Evolutionary conservation across 2,329 filamentous ascomycete species (phyloP).

Genomic region (Diaporthe sp.): DNA sequence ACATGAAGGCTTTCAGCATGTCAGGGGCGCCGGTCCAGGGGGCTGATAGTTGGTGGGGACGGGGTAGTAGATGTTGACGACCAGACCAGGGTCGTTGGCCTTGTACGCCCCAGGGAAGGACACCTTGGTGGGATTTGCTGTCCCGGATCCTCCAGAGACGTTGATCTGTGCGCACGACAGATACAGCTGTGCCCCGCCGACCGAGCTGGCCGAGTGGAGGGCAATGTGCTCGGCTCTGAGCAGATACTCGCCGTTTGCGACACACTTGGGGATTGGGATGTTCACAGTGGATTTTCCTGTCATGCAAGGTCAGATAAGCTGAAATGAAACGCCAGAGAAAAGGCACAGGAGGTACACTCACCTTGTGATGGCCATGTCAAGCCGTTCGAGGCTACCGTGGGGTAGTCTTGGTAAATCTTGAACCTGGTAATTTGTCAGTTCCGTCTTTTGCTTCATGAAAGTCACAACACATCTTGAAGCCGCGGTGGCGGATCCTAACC

Average conservation of each 20-base stretch:
- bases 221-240: slow-evolving; percentile 64
- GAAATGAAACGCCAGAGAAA: background rate
- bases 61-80: slow-evolving; percentile 59
- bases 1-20: slow-evolving; percentile 27
- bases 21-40: slow-evolving; percentile 43
- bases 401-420: slow-evolving; percentile 61
- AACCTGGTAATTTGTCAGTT: slow-evolving; percentile 43
- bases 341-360: slow-evolving; percentile 20
- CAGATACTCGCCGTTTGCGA: slow-evolving; percentile 64
- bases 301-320: background rate
- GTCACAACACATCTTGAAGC: too few species aligned
- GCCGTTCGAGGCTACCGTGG: slow-evolving; percentile 52
- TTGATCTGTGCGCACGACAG: slow-evolving; percentile 58
- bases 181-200: slow-evolving; percentile 62
- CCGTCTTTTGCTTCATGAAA: background rate
- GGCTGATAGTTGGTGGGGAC: slow-evolving; percentile 54
- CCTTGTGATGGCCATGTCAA: slow-evolving; percentile 58
- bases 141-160: slow-evolving; percentile 58
- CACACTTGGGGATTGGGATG: slow-evolving; percentile 59
- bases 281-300: slow-evolving; percentile 51
- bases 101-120: slow-evolving; percentile 59
- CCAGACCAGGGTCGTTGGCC: slow-evolving; percentile 55
- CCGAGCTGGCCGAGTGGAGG: slow-evolving; percentile 57
- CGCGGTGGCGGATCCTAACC: too few species aligned
- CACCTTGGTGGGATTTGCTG: slow-evolving; percentile 53